Conservation (phyloP, 2,329 filamentous ascomycete genomes). For the Colletotrichum lindemuthianum region DNA sequence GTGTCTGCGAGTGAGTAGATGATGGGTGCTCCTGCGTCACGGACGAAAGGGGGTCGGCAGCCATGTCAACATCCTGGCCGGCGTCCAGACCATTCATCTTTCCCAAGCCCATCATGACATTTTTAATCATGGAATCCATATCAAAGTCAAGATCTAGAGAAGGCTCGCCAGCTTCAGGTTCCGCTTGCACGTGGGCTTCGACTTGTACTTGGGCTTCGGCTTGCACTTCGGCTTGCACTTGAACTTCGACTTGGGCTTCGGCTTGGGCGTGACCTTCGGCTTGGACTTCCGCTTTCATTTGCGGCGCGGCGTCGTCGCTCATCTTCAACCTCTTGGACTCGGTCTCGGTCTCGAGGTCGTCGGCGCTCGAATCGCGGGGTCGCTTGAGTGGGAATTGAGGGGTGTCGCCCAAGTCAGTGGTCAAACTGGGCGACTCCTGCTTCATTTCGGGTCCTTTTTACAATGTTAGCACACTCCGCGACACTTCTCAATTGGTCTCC, state of each 20-base stretch:
- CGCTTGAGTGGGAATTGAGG: conserved; percentile 51
- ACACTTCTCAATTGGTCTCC: conserved; percentile 15
- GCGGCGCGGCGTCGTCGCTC: conserved; percentile 15
- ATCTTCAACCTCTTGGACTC: conserved; percentile 43
- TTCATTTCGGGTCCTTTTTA: conserved; percentile 47
- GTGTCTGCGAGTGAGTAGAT: conserved; percentile 39
- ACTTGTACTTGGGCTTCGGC: too few relatives aligned
- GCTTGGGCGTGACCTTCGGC: too few relatives aligned
- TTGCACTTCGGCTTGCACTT: not conserved
- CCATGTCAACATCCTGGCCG: conserved; percentile 41
- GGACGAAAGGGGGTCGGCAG: conserved; percentile 25
- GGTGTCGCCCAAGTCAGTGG: conserved; percentile 45
- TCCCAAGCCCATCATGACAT: conserved; percentile 43
- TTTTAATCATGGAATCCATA: conserved; percentile 36
- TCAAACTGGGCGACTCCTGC: conserved; percentile 47
- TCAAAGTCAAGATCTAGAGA: conserved; percentile 41
- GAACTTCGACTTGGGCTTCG: too few relatives aligned
- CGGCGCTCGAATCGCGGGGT: conserved; percentile 45
- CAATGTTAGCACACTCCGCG: conserved; percentile 40
- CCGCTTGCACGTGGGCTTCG: too few relatives aligned
- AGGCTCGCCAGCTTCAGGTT: not conserved
- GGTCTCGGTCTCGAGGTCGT: conserved; percentile 43
- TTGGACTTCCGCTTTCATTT: too few relatives aligned
- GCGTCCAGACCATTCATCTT: conserved; percentile 41
- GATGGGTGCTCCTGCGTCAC: conserved; percentile 36